These are phyloP conservation scores for Teratosphaeria nubilosa DNA, from an alignment of 2,329 filamentous ascomycete species.

Conservation along the genomic window DNA sequence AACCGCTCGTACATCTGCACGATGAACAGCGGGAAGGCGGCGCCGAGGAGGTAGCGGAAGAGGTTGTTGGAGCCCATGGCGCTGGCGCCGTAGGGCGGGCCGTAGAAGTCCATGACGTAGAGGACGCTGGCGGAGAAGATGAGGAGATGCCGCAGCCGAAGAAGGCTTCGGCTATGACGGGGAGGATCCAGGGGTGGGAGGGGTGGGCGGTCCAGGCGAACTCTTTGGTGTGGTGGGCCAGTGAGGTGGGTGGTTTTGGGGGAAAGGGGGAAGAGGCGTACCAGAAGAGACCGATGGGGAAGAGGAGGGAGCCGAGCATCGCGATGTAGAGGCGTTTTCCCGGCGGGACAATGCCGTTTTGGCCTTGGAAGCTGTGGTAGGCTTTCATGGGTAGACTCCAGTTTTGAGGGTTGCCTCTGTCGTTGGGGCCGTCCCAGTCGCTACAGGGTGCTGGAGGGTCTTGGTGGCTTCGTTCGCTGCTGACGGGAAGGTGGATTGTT, in stretches of 20 bases:
- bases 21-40: slow-evolving; percentile 51
- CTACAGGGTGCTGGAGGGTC: not conserved
- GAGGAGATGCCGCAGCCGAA: slow-evolving; percentile 21
- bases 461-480: not conserved
- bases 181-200: slow-evolving; percentile 30
- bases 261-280: slow-evolving; percentile 6
- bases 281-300: slow-evolving; percentile 21
- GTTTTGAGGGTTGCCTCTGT: slow-evolving; percentile 16
- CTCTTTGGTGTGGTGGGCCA: slow-evolving; percentile 24
- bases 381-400: slow-evolving; percentile 5
- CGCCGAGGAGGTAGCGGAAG: slow-evolving; percentile 44
- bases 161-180: slow-evolving; percentile 25
- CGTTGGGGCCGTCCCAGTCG: slow-evolving; percentile 18
- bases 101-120: slow-evolving; percentile 50
- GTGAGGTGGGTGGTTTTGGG: not conserved
- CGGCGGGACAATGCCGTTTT: slow-evolving; percentile 20
- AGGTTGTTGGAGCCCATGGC: slow-evolving; percentile 51
- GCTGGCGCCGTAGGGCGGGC: slow-evolving; percentile 45
- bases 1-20: slow-evolving; percentile 33
- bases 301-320: slow-evolving; percentile 22
- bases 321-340: slow-evolving; percentile 27
- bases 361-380: slow-evolving; percentile 8
- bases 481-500: not conserved
- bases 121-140: slow-evolving; percentile 23
- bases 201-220: slow-evolving; percentile 30